A percentile compares a stretch with the other conserved stretches of the same genome.
phyloP scores from a whole-genome alignment of 176 grass and related monocot species.

The Chrysopogon serrulatus region DNA sequence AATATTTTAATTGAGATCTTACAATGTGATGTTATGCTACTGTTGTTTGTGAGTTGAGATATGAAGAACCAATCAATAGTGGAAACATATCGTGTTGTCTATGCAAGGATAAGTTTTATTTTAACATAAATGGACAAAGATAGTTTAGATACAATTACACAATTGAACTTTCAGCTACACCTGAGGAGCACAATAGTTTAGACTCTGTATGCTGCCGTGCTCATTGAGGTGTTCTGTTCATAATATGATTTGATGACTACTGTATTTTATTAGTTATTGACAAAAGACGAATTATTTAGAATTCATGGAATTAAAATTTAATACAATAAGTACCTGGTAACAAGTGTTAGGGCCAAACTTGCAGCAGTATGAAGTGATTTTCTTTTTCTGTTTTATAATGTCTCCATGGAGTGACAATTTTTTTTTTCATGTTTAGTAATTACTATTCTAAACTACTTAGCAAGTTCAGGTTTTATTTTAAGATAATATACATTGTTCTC shows the following conservation, averaged over 20 bases:
- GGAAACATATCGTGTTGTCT: background rate
- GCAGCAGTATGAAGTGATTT: background rate
- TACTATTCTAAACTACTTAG: background rate
- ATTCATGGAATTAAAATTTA: background rate
- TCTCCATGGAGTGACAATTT: background rate
- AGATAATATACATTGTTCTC: slow-evolving; percentile 16
- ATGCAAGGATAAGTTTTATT: background rate
- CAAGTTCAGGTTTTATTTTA: slow-evolving; percentile 9
- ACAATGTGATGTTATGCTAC: background rate
- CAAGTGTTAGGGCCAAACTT: background rate
- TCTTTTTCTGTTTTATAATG: background rate
- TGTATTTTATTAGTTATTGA: background rate
- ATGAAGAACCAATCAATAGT: background rate
- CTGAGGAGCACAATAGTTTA: background rate
- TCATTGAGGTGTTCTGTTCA: background rate
- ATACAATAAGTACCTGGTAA: background rate
- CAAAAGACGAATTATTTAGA: background rate
- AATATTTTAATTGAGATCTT: background rate
- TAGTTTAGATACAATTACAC: background rate
- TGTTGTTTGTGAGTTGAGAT: background rate
- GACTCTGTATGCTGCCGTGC: background rate
- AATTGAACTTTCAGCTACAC: background rate
- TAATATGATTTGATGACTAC: background rate
- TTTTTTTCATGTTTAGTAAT: background rate
- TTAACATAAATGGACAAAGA: background rate